Base-by-base conservation (phyloP, 2,329 filamentous ascomycete genomes). In the Laburnicola sp. region DNA sequence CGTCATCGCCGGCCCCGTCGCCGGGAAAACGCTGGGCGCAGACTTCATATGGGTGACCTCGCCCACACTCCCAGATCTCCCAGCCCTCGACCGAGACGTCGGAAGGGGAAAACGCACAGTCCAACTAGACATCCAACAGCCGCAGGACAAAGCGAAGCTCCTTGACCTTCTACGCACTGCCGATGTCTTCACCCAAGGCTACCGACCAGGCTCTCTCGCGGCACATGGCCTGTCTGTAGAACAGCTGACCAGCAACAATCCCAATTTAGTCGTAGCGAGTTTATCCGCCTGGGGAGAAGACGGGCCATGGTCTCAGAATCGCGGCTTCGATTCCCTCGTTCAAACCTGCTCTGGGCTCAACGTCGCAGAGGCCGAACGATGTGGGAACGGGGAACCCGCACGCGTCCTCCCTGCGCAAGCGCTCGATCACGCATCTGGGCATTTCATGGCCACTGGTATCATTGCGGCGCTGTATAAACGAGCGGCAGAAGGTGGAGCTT, bases 291-390 rank as follows among this genome's bases (percentile, higher is more conserved):
- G 79, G 51, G 81, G 80, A 0, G 71, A 75, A 0, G 48, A 65
- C 0, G 80, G 81, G 0, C 78, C 78, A 0, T 81, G 78, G 78
- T 55, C 63, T 0, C 50, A 59, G 0, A 68, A 76, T 2, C 71
- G 82, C 2, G 82, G 82, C 0, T 84, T 82, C 47, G 82, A 84
- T 55, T 82, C 80, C 0, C 70, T 81, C 3, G 76, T 81, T 0
- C 81, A 85, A 63, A 81, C 81, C 6, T 80, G 77, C 48, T 77
- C 78, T 0, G 82, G 82, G 0, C 76, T 84, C 64, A 84, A 84
- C 38, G 71, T 81, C 1, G 79, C 78, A 0, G 82, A 85, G 58
- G 81, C 81, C 0, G 72, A 78, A 48, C 74, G 77, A 39, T 75
- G 63, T 22, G 75, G 70, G 2, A 51, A 61, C 0, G 74, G 72